Evolutionary conservation across 495 filamentous ascomycete species (phyloP), one percentile per base, ranked within the genome.

Genomic region (Podospora sp.): DNA sequence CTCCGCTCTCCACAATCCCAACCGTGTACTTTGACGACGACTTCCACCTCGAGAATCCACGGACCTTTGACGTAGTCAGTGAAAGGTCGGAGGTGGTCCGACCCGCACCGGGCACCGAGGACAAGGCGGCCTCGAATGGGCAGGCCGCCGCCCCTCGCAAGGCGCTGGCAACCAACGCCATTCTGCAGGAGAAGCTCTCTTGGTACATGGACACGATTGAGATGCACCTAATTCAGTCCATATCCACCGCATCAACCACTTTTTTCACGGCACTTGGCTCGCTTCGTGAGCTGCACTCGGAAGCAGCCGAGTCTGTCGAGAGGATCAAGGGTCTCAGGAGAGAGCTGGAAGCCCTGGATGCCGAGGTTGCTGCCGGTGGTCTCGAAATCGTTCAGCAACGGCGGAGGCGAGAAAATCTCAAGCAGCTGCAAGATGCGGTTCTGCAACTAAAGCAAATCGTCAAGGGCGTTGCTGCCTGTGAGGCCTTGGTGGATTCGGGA

Each of bases 161-260:
- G 76, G 92, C 91, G 18, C 83, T 99, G 4, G 94, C 96, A 36
- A 97, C 93, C 0, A 99, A 99, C 79, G 95, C 95, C 0, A 98
- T 99, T 55, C 79, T 99, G n/a, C 95, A 99, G 75, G 95, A 99
- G 73, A 99, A 99, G 75, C 83, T 99, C 3, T 97, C 94, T 1
- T 99, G 95, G 95, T 99, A 99, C 72, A 97, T 99, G 95, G 95
- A 99, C 75, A 99, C 96, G 0, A 91, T 99, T 21, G 95, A 99
- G 73, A 92, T 98, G 60, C 95, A 99, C 75, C 84, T 99, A 9
- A 98, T 99, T 65, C 93, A 91, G 2, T 96, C 93, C 0, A 98
- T 99, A 22, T 97, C 94, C 1, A 93, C 90, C 0, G 95, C 96
- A 0, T 97, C 94, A 0, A 92, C 91, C 8, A 97, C 94, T 0